phyloP scores from a whole-genome alignment of 192 early-diverging fungal species.

The Coemansia sp. region DNA sequence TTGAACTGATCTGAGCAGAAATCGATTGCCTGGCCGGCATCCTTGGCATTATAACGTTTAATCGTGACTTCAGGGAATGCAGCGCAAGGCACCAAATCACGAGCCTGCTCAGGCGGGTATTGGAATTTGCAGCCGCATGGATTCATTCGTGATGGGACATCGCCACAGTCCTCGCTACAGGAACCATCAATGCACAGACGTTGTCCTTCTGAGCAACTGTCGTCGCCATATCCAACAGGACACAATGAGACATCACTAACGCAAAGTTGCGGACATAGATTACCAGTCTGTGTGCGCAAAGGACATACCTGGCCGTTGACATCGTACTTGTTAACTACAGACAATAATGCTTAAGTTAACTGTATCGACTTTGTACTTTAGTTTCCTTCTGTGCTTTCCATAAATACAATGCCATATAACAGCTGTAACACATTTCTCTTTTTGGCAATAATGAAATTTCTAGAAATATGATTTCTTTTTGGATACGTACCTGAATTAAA shows the following conservation, averaged over 20 bases:
- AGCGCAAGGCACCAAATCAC: slow-evolving; percentile 36
- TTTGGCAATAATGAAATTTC: background rate
- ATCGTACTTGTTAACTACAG: slow-evolving; percentile 56
- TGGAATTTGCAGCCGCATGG: slow-evolving; percentile 49
- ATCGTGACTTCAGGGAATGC: slow-evolving; percentile 47
- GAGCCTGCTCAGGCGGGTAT: slow-evolving; percentile 22
- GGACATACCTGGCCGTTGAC: slow-evolving; percentile 49
- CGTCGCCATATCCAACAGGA: slow-evolving; percentile 30
- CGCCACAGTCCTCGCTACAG: slow-evolving; percentile 45
- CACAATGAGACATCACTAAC: slow-evolving; percentile 50
- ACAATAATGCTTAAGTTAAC: background rate
- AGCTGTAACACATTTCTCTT: background rate
- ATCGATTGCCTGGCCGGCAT: slow-evolving; percentile 20
- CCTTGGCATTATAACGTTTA: slow-evolving; percentile 32
- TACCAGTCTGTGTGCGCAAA: slow-evolving; percentile 36
- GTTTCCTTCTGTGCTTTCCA: background rate
- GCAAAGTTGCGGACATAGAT: slow-evolving; percentile 56
- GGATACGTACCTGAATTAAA: slow-evolving; percentile 26
- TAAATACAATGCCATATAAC: background rate
- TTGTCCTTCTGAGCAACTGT: slow-evolving; percentile 45
- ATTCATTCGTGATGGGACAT: slow-evolving; percentile 37
- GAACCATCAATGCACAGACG: slow-evolving; percentile 54
- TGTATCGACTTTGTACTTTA: background rate
- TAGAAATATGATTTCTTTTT: background rate
- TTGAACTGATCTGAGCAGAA: slow-evolving; percentile 41